These are phyloP conservation scores for Hyparrhenia diplandra DNA, from an alignment of 176 grass and related monocot species.

Conservation along the genomic window DNA sequence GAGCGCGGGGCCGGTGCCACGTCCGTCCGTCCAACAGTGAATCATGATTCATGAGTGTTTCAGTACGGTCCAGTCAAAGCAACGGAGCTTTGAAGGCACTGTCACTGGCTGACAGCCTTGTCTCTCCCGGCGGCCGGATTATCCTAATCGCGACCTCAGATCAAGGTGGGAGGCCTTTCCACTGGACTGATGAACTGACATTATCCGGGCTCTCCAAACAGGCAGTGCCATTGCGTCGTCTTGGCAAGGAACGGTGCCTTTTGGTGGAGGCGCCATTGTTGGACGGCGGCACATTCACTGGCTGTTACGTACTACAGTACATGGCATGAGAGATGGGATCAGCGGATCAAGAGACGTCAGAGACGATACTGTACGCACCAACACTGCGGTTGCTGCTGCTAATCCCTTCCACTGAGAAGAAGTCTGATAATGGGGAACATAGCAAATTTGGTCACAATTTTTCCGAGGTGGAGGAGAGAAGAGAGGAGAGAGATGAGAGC, in stretches of 20 bases:
- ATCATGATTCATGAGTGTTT: slow-evolving; percentile 29
- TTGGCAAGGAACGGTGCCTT: no score
- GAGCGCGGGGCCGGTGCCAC: background rate
- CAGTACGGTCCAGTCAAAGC: slow-evolving; percentile 15
- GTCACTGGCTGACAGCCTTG: slow-evolving; percentile 5
- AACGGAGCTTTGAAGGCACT: slow-evolving; percentile 6
- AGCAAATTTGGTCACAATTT: no score
- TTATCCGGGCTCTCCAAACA: no score
- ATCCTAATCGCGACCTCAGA: background rate
- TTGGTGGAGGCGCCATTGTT: background rate
- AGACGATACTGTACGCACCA: background rate
- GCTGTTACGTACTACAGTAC: no score
- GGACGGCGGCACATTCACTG: background rate
- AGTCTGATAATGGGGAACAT: no score
- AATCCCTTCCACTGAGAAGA: background rate
- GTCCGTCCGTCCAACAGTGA: background rate
- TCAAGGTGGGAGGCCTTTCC: background rate
- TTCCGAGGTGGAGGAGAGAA: no score
- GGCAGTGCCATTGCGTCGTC: background rate
- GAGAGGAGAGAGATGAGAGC: no score
- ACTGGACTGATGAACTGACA: no score
- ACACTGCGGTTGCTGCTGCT: background rate
- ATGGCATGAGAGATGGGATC: no score
- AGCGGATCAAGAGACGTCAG: background rate
- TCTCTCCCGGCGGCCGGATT: background rate